These are phyloP conservation scores for Naganishia vishniacii DNA, from an alignment of 768 basidiomycete genomes.

Conservation along the genomic window DNA sequence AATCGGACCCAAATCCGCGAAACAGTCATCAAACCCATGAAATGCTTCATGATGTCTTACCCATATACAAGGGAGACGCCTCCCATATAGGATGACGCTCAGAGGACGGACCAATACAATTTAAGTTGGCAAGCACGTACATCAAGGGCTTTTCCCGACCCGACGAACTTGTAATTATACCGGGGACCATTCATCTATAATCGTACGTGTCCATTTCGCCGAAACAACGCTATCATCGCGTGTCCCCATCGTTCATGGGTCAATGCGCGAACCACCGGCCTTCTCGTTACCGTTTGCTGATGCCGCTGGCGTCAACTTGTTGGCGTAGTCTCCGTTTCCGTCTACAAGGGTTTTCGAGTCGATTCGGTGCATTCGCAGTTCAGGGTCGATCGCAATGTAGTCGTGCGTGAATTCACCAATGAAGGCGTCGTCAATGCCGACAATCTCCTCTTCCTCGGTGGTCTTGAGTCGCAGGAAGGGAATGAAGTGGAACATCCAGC, in stretches of 20 bases:
- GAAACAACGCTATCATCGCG: no score
- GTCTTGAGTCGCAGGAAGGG: slow-evolving; percentile 47
- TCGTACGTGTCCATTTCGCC: background rate
- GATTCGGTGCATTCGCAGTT: slow-evolving; percentile 49
- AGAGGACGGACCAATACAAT: background rate
- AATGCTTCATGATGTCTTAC: background rate
- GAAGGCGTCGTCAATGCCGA: slow-evolving; percentile 55
- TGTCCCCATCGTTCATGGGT: background rate
- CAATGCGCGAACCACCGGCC: slow-evolving; percentile 4
- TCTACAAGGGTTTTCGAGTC: slow-evolving; percentile 26
- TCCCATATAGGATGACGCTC: no score
- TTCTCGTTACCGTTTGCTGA: slow-evolving; percentile 2
- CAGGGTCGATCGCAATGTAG: slow-evolving; percentile 68
- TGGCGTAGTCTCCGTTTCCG: slow-evolving; percentile 2
- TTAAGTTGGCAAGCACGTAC: background rate
- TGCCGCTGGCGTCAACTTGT: background rate
- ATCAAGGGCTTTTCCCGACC: background rate
- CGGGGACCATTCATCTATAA: background rate
- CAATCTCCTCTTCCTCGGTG: slow-evolving; percentile 47
- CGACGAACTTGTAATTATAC: background rate
- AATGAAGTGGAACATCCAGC: slow-evolving; percentile 48
- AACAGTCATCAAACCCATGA: no score
- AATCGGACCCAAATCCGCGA: no score
- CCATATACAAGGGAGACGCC: background rate
- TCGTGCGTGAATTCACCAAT: slow-evolving; percentile 87